Evolutionary conservation across 495 filamentous ascomycete genomes (phyloP).

Genomic region (Daldinia caldariorum): DNA sequence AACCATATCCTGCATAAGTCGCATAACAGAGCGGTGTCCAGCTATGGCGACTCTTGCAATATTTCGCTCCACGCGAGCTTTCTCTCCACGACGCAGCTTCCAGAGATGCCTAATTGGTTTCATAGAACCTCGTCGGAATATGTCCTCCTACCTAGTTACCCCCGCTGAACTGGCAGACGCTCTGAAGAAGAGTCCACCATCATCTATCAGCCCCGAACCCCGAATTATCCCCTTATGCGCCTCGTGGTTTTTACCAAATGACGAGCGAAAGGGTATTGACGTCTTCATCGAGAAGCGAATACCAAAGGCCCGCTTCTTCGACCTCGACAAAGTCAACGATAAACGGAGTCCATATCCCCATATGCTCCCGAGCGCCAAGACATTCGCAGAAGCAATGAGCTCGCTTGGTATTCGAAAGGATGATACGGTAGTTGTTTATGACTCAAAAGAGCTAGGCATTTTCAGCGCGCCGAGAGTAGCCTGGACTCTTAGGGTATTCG

Average conservation of each 20-base stretch:
- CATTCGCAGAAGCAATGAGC: constrained; percentile 88
- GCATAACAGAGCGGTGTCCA: constrained; percentile 32
- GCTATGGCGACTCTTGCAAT: constrained; percentile 54
- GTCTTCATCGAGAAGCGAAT: constrained; percentile 82
- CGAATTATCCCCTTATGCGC: constrained; percentile 89
- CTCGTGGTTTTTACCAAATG: constrained; percentile 96
- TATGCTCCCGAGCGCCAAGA: constrained; percentile 86
- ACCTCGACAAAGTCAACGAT: constrained; percentile 91
- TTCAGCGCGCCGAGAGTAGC: constrained; percentile 93
- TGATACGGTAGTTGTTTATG: constrained; percentile 93
- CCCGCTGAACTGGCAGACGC: constrained; percentile 83
- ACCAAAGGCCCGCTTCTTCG: constrained; percentile 92
- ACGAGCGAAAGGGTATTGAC: constrained; percentile 76
- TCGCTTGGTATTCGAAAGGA: constrained; percentile 84
- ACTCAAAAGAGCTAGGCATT: constrained; percentile 85
- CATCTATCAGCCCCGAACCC: constrained; percentile 77
- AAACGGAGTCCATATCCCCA: constrained; percentile 89
- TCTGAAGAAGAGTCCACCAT: constrained; percentile 77
- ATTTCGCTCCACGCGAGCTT: constrained; percentile 51
- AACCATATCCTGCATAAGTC: constrained; percentile 25
- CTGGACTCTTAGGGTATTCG: constrained; percentile 92
- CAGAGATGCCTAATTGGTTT: constrained; percentile 34
- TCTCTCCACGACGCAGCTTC: constrained; percentile 46
- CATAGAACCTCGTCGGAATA: constrained; percentile 52
- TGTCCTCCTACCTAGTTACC: constrained; percentile 85